Conservation (phyloP, 106 monocot genomes). For the Platanthera zijinensis region DNA sequence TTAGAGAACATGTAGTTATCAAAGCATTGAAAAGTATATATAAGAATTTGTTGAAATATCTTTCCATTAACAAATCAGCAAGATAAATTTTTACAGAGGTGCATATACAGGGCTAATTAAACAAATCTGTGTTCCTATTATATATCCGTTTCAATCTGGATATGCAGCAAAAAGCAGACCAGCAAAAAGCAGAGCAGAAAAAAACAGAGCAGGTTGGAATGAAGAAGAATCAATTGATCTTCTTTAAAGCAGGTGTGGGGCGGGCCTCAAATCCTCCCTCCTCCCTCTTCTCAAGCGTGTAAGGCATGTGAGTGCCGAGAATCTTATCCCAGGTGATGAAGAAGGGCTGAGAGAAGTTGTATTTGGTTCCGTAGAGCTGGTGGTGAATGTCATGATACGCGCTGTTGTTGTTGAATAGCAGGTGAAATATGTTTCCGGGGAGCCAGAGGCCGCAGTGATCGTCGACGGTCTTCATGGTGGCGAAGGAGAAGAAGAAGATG, state of each 20-base stretch:
- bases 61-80: no score
- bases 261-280: slow-evolving; percentile 31
- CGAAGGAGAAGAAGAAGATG: slow-evolving; percentile 17
- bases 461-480: slow-evolving; percentile 2
- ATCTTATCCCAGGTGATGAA: slow-evolving; percentile 33
- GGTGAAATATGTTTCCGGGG: slow-evolving; percentile 10
- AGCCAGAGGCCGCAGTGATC: slow-evolving; percentile 20
- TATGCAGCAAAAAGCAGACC: no score
- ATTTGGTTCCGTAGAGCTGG: slow-evolving; percentile 16
- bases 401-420: slow-evolving; percentile 14
- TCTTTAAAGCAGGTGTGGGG: slow-evolving; percentile 1
- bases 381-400: slow-evolving; percentile 21
- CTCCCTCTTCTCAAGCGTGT: slow-evolving; percentile 24
- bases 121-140: no score
- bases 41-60: no score
- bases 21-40: no score
- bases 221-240: background rate
- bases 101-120: no score
- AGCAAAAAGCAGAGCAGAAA: no score
- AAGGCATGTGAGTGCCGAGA: slow-evolving; percentile 33
- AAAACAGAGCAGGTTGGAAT: no score
- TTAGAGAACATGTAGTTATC: no score
- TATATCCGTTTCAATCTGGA: no score
- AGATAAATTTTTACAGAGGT: no score
- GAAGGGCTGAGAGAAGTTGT: slow-evolving; percentile 17